Evolutionary conservation across 768 basidiomycete species (phyloP).

Genomic region (Lactarius sanguifluus): DNA sequence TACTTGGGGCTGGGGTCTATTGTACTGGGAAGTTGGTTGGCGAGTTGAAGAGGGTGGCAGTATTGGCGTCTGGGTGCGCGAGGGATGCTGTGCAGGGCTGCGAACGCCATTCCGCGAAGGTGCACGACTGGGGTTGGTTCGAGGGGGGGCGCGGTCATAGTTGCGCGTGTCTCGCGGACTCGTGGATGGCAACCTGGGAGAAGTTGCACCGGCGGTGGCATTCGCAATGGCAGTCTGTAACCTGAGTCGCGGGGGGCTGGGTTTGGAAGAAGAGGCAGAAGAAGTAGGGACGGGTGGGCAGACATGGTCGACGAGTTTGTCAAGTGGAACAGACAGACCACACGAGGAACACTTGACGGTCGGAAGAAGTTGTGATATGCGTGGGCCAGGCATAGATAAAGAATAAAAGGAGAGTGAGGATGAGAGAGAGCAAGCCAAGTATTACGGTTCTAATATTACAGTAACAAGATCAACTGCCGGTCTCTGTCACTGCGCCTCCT

Average conservation of each 20-base stretch:
- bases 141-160: background rate
- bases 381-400: constrained; percentile 33
- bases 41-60: background rate
- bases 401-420: constrained; percentile 5
- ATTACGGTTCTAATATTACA: constrained; percentile 1
- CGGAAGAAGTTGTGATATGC: constrained; percentile 69
- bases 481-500: background rate
- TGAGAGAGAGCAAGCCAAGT: background rate
- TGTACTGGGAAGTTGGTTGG: background rate
- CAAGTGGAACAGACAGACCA: constrained; percentile 63
- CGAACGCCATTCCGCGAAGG: constrained; percentile 13
- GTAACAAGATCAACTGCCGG: background rate
- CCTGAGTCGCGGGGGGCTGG: constrained; percentile 32
- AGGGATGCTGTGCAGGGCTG: constrained; percentile 12
- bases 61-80: constrained; percentile 9
- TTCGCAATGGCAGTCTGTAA: constrained; percentile 8
- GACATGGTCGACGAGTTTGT: constrained; percentile 74
- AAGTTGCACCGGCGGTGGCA: background rate
- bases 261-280: constrained; percentile 39
- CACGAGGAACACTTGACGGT: constrained; percentile 86
- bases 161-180: background rate
- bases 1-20: background rate
- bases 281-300: constrained; percentile 54
- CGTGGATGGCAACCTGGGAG: background rate
- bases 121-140: background rate